Conservation (phyloP, 805 yeast genomes). For the Diddensiella caesifluorescens region DNA sequence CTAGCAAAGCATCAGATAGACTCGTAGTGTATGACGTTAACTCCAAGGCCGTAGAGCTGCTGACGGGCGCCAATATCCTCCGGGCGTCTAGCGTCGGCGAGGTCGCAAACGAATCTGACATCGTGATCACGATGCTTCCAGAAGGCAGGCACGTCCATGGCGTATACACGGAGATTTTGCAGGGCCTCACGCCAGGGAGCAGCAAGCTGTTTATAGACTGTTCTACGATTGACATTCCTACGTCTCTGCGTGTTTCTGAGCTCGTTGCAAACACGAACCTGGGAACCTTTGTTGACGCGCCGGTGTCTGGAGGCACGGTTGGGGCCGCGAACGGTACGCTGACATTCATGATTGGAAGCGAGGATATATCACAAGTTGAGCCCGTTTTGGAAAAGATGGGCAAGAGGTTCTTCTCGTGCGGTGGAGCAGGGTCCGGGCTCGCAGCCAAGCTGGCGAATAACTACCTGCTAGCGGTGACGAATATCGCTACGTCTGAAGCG, state of each 20-base stretch:
- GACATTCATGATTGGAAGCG: conserved; percentile 47
- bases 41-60: conserved; percentile 27
- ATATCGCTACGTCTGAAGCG: conserved; percentile 51
- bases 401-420: conserved; percentile 44
- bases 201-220: conserved; percentile 41
- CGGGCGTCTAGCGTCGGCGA: conserved; percentile 21
- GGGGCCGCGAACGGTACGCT: conserved; percentile 50
- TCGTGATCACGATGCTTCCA: conserved; percentile 49
- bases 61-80: conserved; percentile 25
- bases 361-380: conserved; percentile 24
- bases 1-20: conserved; percentile 36
- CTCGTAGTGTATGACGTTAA: conserved; percentile 43
- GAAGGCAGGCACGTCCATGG: conserved; percentile 46
- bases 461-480: conserved; percentile 48
- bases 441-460: conserved; percentile 53
- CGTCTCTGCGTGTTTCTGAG: conserved; percentile 40
- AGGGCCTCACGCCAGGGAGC: conserved; percentile 23
- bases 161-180: conserved; percentile 38
- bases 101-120: conserved; percentile 27
- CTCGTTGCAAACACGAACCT: conserved; percentile 34
- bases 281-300: conserved; percentile 46
- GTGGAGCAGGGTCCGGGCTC: conserved; percentile 47
- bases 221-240: conserved; percentile 47
- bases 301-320: conserved; percentile 52
- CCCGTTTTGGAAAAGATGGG: conserved; percentile 42